Conservation (phyloP, 2,329 filamentous ascomycete species). For the Sclerotinia subarctica region DNA sequence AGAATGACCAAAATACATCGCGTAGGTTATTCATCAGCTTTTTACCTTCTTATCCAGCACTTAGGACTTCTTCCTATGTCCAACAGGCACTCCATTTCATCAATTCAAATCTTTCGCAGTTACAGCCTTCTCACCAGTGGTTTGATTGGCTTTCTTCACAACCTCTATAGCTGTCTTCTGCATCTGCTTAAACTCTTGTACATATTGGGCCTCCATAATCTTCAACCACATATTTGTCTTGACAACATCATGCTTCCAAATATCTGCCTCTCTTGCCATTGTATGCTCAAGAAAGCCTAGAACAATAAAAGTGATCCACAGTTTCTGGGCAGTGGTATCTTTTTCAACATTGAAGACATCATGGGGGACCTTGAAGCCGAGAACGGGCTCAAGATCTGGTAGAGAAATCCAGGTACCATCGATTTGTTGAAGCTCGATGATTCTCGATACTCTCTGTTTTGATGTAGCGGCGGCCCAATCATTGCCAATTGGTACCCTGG, state of each 20-base stretch:
- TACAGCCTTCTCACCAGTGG: not conserved
- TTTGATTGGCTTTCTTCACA: not conserved
- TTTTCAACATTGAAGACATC: conserved; percentile 21
- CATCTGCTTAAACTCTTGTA: conserved; percentile 6
- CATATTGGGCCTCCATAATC: conserved; percentile 13
- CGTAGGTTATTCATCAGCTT: not conserved
- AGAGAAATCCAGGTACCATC: conserved; percentile 49
- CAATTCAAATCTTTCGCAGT: not conserved
- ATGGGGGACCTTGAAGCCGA: conserved; percentile 21
- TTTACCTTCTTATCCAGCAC: not conserved
- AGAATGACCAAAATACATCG: not conserved
- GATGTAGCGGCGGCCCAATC: not conserved
- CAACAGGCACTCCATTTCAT: not conserved
- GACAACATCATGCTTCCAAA: conserved; percentile 62
- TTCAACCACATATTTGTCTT: conserved; percentile 55
- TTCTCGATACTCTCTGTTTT: not conserved
- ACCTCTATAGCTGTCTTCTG: conserved; percentile 20
- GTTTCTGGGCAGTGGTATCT: not conserved
- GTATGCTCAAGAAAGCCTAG: conserved; percentile 49
- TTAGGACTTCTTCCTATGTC: not conserved
- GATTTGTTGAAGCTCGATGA: conserved; percentile 56
- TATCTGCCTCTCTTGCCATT: conserved; percentile 47
- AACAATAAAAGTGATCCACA: conserved; percentile 37
- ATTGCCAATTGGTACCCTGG: not conserved
- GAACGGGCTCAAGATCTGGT: conserved; percentile 20